phyloP scores from a whole-genome alignment of 148 eudicot species.

The Fallopia convolvulus region DNA sequence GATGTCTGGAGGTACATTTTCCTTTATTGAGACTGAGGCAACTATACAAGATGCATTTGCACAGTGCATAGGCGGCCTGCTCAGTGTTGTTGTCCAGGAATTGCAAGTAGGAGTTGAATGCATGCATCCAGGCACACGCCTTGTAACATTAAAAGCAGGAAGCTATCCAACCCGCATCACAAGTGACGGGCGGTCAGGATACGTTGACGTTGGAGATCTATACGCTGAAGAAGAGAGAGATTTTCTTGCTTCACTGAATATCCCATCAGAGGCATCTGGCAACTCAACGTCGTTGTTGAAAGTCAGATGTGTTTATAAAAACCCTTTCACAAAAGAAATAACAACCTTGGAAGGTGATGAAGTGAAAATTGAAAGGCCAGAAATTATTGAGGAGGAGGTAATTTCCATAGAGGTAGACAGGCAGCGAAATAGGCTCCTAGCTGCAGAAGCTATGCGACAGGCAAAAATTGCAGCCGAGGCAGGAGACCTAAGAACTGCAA shows the following conservation, averaged over 20 bases:
- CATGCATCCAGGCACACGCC: slow-evolving; percentile 5
- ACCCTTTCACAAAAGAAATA: slow-evolving; percentile 16
- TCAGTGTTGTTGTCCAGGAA: slow-evolving; percentile 37
- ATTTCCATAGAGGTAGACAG: slow-evolving; percentile 35
- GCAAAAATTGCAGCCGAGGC: slow-evolving; percentile 31
- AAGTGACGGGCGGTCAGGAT: slow-evolving; percentile 5
- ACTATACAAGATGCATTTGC: slow-evolving; percentile 39
- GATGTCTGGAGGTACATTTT: slow-evolving; percentile 34
- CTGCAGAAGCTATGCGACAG: slow-evolving; percentile 23
- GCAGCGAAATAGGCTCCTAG: slow-evolving; percentile 26
- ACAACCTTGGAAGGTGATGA: slow-evolving; percentile 6
- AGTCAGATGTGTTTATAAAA: slow-evolving; percentile 24
- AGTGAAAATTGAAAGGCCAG: slow-evolving; percentile 29
- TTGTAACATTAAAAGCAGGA: slow-evolving; percentile 21
- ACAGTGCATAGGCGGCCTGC: slow-evolving; percentile 39
- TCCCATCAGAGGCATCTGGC: slow-evolving; percentile 17
- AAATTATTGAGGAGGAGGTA: slow-evolving; percentile 10
- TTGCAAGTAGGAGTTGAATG: slow-evolving; percentile 15
- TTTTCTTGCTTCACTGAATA: slow-evolving; percentile 21
- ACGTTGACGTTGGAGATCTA: slow-evolving; percentile 8
- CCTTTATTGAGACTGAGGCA: slow-evolving; percentile 32
- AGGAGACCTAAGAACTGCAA: slow-evolving; percentile 25
- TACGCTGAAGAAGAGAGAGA: slow-evolving; percentile 33
- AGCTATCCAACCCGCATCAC: slow-evolving; percentile 18
- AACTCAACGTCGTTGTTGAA: slow-evolving; percentile 11